Conservation (phyloP, 2,329 filamentous ascomycete genomes). For the Ilyonectria destructans region DNA sequence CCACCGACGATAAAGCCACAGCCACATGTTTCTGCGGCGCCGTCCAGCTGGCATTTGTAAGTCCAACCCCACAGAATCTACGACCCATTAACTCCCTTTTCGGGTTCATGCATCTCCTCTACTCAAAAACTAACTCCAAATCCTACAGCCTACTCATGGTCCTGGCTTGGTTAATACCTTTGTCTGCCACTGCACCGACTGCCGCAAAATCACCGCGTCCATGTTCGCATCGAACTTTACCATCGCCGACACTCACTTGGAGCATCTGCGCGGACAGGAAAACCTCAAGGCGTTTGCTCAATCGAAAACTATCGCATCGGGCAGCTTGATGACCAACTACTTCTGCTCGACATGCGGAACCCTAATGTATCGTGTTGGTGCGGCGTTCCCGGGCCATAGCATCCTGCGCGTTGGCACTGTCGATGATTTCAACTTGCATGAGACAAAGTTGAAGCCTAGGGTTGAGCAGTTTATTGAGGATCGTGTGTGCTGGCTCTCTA, state of each 20-base stretch:
- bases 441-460: conserved; percentile 70
- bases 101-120: neutral
- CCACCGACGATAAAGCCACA: conserved; percentile 64
- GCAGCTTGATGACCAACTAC: conserved; percentile 71
- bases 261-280: conserved; percentile 67
- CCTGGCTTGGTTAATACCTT: conserved; percentile 66
- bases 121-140: neutral
- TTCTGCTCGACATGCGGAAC: conserved; percentile 75
- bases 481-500: conserved; percentile 65
- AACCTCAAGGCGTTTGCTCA: conserved; percentile 65
- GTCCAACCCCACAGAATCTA: conserved; percentile 37
- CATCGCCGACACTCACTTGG: conserved; percentile 61
- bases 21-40: conserved; percentile 73
- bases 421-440: conserved; percentile 73
- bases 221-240: conserved; percentile 75
- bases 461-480: conserved; percentile 69
- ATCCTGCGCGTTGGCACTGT: conserved; percentile 73
- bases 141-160: conserved; percentile 61
- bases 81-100: neutral
- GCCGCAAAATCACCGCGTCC: conserved; percentile 74
- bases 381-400: conserved; percentile 60
- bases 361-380: conserved; percentile 71
- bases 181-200: conserved; percentile 75
- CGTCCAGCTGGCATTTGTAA: conserved; percentile 69
- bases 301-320: conserved; percentile 62